These are phyloP conservation scores for Teratosphaeria epicoccoides DNA, from an alignment of 2,329 filamentous ascomycete species.

Conservation along the genomic window DNA sequence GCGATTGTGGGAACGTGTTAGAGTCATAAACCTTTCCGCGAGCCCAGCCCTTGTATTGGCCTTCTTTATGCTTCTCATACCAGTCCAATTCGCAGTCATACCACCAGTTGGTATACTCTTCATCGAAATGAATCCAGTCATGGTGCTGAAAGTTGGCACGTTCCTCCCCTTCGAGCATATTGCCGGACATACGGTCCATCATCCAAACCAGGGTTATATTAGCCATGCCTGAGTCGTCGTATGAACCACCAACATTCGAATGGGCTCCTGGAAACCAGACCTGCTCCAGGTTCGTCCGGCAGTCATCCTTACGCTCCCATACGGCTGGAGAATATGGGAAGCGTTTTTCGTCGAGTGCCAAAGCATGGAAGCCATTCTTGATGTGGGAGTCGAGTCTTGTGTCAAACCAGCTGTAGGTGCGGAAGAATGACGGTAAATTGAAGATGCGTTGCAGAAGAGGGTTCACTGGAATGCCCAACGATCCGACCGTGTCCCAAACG, in stretches of 20 bases:
- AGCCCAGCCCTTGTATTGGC: slow-evolving; percentile 20
- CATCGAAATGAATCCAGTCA: slow-evolving; percentile 28
- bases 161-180: slow-evolving; percentile 14
- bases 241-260: slow-evolving; percentile 41
- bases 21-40: slow-evolving; percentile 26
- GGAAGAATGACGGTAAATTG: slow-evolving; percentile 19
- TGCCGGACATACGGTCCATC: slow-evolving; percentile 29
- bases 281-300: slow-evolving; percentile 30
- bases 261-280: slow-evolving; percentile 48
- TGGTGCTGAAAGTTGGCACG: slow-evolving; percentile 11
- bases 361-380: slow-evolving; percentile 46
- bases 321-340: slow-evolving; percentile 42
- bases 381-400: slow-evolving; percentile 28
- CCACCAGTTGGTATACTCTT: slow-evolving; percentile 21
- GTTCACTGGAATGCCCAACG: slow-evolving; percentile 27
- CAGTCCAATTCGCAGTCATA: slow-evolving; percentile 18
- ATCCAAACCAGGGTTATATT: slow-evolving; percentile 34
- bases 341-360: slow-evolving; percentile 45
- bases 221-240: slow-evolving; percentile 22
- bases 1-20: slow-evolving; percentile 24
- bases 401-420: slow-evolving; percentile 26
- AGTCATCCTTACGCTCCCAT: slow-evolving; percentile 29
- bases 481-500: slow-evolving; percentile 41
- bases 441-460: slow-evolving; percentile 19
- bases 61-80: slow-evolving; percentile 11